phyloP scores from a whole-genome alignment of 805 yeast species.

The Ogataea minuta region DNA sequence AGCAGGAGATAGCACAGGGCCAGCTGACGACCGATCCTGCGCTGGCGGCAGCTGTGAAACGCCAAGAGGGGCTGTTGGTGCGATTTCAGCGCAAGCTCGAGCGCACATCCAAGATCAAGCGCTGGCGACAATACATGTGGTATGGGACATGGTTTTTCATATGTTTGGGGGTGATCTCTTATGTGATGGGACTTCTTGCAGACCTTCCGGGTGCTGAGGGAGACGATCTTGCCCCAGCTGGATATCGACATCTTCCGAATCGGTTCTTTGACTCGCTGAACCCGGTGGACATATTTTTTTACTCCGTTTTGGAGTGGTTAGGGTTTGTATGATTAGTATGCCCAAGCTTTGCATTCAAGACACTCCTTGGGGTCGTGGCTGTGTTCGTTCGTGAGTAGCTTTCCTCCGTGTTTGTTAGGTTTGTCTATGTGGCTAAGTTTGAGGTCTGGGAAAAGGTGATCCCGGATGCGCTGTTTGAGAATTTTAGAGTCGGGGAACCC shows the following conservation, averaged over 20 bases:
- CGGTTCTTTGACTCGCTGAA: constrained; percentile 17
- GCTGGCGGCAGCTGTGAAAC: constrained; percentile 9
- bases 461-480: constrained; percentile 65
- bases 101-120: constrained; percentile 10
- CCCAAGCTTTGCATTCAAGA: constrained; percentile 32
- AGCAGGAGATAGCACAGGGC: constrained; percentile 1
- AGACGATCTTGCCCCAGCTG: constrained; percentile 19
- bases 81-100: constrained; percentile 12
- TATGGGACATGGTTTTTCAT: background rate
- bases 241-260: constrained; percentile 19
- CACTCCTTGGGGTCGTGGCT: constrained; percentile 25
- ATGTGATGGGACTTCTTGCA: constrained; percentile 17
- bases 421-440: constrained; percentile 66
- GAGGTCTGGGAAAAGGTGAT: constrained; percentile 51
- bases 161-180: constrained; percentile 10
- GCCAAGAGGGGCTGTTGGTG: constrained; percentile 13
- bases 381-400: constrained; percentile 14
- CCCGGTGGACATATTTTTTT: constrained; percentile 14
- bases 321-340: constrained; percentile 20
- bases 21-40: constrained; percentile 1
- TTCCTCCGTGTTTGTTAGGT: constrained; percentile 25
- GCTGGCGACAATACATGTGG: constrained; percentile 8
- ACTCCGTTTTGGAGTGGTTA: constrained; percentile 15
- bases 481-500: constrained; percentile 89
- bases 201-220: constrained; percentile 15